A percentile compares a stretch with the other conserved stretches of the same genome.
Evolutionary conservation across 306 rosid genomes (phyloP).

Genomic region (Glycyrrhiza uralensis): DNA sequence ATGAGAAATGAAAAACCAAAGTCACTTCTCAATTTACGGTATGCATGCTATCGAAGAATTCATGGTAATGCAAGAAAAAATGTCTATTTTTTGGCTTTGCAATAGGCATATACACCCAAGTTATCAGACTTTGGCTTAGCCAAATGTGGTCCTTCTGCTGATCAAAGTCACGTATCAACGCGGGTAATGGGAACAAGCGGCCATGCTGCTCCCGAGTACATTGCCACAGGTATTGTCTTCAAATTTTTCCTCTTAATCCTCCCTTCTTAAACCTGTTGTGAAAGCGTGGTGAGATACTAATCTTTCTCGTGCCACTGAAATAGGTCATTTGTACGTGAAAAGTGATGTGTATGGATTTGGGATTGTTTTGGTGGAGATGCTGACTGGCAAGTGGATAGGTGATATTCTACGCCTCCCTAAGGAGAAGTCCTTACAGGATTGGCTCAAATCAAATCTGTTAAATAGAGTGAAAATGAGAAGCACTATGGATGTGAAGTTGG

Average conservation of each 20-base stretch:
- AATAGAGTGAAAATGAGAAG: constrained; percentile 52
- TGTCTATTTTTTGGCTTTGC: constrained; percentile 11
- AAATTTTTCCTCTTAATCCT: constrained; percentile 2
- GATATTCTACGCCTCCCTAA: constrained; percentile 39
- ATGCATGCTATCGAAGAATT: background rate
- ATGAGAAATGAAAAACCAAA: background rate
- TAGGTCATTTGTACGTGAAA: constrained; percentile 77
- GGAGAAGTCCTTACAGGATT: constrained; percentile 38
- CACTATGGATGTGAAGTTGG: constrained; percentile 69
- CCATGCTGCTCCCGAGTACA: constrained; percentile 86
- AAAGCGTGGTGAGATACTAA: background rate
- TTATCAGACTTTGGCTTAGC: constrained; percentile 92
- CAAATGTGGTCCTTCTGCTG: constrained; percentile 55
- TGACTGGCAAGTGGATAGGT: constrained; percentile 56
- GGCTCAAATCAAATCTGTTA: constrained; percentile 70
- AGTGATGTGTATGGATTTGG: constrained; percentile 90
- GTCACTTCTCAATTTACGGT: background rate
- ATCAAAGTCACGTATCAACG: constrained; percentile 71
- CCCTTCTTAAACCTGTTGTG: background rate
- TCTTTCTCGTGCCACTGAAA: background rate
- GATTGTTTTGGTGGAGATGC: constrained; percentile 70
- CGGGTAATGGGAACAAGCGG: constrained; percentile 64
- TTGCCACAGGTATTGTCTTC: constrained; percentile 56
- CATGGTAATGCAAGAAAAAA: background rate
- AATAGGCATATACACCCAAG: constrained; percentile 65